A percentile compares a stretch with the other conserved stretches of the same genome.
Conservation (phyloP, 768 basidiomycete genomes). For the Hortiboletus campestris region DNA sequence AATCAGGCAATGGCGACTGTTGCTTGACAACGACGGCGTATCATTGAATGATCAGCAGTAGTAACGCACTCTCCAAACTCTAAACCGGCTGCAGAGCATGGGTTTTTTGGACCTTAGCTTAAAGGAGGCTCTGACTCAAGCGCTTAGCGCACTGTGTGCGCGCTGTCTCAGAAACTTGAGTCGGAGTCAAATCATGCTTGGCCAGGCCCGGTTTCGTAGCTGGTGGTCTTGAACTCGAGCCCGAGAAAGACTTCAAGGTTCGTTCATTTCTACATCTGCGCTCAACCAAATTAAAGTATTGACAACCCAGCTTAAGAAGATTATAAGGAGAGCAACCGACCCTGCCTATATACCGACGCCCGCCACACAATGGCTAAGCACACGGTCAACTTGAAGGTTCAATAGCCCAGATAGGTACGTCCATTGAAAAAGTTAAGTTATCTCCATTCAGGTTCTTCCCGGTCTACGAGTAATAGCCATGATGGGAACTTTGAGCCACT, state of each 20-base stretch:
- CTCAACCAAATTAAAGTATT: background rate
- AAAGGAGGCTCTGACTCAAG: too few species aligned
- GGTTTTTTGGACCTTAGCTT: too few species aligned
- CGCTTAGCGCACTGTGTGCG: too few species aligned
- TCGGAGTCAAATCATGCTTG: too few species aligned
- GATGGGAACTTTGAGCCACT: constrained; percentile 5
- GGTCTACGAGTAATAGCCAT: background rate
- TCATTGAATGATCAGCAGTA: too few species aligned
- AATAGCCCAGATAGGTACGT: background rate
- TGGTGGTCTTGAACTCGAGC: too few species aligned
- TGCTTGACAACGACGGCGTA: background rate
- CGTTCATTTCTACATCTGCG: background rate
- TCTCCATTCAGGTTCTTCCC: background rate
- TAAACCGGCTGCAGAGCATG: too few species aligned
- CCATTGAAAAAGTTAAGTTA: too few species aligned
- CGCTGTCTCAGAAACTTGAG: too few species aligned
- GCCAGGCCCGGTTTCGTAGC: too few species aligned
- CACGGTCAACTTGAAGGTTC: background rate
- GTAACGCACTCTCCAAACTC: too few species aligned
- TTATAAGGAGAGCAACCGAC: background rate
- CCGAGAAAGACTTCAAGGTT: background rate
- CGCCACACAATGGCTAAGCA: too few species aligned
- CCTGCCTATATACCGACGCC: background rate
- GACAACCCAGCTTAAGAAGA: background rate
- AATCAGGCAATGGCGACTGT: background rate